These are phyloP conservation scores for Tephrocybe sp. DNA, from an alignment of 768 basidiomycete genomes.

Conservation along the genomic window DNA sequence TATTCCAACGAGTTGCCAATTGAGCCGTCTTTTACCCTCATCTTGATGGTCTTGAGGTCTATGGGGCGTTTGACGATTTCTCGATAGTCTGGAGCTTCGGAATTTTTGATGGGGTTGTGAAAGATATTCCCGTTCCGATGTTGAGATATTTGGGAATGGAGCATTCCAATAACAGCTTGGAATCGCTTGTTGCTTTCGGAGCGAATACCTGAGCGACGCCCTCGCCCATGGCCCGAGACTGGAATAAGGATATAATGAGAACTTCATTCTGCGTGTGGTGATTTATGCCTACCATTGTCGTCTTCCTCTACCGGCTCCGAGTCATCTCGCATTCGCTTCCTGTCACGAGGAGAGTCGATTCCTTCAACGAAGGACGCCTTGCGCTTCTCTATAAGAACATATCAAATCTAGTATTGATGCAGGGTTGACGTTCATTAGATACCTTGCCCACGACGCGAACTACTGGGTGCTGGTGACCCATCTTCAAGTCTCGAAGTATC, in stretches of 20 bases:
- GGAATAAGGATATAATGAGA: slow-evolving; percentile 7
- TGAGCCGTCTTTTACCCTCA: slow-evolving; percentile 78
- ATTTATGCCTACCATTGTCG: slow-evolving; percentile 43
- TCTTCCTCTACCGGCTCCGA: slow-evolving; percentile 70
- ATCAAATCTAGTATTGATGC: background rate
- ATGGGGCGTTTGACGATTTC: slow-evolving; percentile 94
- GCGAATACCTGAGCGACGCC: slow-evolving; percentile 34
- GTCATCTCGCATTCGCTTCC: slow-evolving; percentile 63
- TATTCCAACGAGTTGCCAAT: slow-evolving; percentile 85
- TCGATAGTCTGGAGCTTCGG: slow-evolving; percentile 89
- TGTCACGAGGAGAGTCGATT: slow-evolving; percentile 48
- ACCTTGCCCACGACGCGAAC: slow-evolving; percentile 32
- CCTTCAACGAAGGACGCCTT: slow-evolving; percentile 57
- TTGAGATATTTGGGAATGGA: slow-evolving; percentile 80
- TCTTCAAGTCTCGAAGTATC: slow-evolving; percentile 29
- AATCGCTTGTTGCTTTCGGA: slow-evolving; percentile 66
- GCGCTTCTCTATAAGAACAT: slow-evolving; percentile 51
- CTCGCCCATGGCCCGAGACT: slow-evolving; percentile 29
- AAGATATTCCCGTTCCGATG: slow-evolving; percentile 91
- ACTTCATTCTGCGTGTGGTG: background rate
- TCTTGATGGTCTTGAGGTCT: slow-evolving; percentile 92
- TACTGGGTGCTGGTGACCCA: slow-evolving; percentile 28
- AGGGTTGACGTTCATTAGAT: background rate
- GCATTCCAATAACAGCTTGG: slow-evolving; percentile 77
- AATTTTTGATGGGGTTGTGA: slow-evolving; percentile 83